These are phyloP conservation scores for Metschnikowia drakensbergensis DNA, from an alignment of 805 yeast species.

Conservation along the genomic window DNA sequence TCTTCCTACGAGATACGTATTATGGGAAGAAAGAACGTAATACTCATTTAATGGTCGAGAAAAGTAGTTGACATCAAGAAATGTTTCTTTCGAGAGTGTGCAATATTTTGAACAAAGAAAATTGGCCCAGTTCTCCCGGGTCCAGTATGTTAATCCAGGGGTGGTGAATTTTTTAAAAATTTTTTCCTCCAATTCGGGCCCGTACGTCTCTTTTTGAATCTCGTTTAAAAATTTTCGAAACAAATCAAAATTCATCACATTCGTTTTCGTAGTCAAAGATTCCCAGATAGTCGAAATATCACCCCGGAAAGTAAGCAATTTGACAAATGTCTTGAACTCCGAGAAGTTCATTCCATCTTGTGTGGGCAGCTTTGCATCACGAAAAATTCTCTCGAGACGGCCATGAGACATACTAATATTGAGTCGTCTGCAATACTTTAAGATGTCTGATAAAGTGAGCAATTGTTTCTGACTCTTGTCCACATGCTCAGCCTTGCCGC, in stretches of 20 bases:
- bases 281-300: slow-evolving; percentile 58
- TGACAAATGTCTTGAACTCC: slow-evolving; percentile 75
- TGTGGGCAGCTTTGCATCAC: slow-evolving; percentile 31
- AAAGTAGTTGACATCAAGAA: slow-evolving; percentile 21
- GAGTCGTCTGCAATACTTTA: slow-evolving; percentile 58
- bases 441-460: slow-evolving; percentile 63
- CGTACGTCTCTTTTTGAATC: slow-evolving; percentile 45
- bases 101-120: slow-evolving; percentile 13
- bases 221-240: slow-evolving; percentile 40
- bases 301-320: slow-evolving; percentile 56
- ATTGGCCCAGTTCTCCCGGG: slow-evolving; percentile 2
- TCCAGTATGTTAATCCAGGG: slow-evolving; percentile 14
- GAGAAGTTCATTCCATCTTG: slow-evolving; percentile 51
- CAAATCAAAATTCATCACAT: slow-evolving; percentile 20
- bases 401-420: slow-evolving; percentile 67
- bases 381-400: slow-evolving; percentile 49
- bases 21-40: slow-evolving; percentile 89
- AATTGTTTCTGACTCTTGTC: slow-evolving; percentile 25
- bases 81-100: slow-evolving; percentile 8
- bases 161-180: slow-evolving; percentile 26
- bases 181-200: slow-evolving; percentile 25
- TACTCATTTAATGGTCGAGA: slow-evolving; percentile 73
- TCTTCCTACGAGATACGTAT: slow-evolving; percentile 84
- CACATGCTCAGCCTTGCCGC: slow-evolving; percentile 19
- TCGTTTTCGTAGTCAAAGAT: slow-evolving; percentile 20